Conservation (phyloP, 495 filamentous ascomycete genomes). For the Neurospora africana region DNA sequence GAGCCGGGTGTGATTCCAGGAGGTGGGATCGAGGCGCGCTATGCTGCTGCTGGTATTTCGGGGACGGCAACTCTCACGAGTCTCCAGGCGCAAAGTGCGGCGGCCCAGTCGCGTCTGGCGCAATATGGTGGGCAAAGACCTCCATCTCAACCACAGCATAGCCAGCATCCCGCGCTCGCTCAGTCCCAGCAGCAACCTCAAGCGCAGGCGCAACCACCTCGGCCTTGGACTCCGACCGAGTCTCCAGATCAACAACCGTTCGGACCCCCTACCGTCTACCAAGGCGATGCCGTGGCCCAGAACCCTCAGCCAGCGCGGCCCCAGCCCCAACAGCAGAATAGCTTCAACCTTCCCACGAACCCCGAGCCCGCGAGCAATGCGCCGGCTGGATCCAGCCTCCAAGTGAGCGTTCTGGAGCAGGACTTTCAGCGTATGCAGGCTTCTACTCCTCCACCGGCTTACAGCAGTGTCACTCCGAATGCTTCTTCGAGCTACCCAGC, state of each 20-base stretch:
- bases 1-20: constrained; percentile 58
- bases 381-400: constrained; percentile 20
- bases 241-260: constrained; percentile 77
- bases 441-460: constrained; percentile 83
- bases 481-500: constrained; percentile 51
- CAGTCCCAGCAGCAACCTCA: background rate
- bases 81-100: constrained; percentile 70
- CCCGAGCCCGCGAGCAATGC: constrained; percentile 17
- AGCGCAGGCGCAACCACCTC: constrained; percentile 38
- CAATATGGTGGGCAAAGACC: constrained; percentile 50
- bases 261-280: constrained; percentile 87
- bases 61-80: constrained; percentile 70
- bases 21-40: constrained; percentile 78
- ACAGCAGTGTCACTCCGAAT: constrained; percentile 62
- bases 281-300: constrained; percentile 54
- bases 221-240: constrained; percentile 96
- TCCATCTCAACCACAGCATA: constrained; percentile 21
- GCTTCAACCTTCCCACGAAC: constrained; percentile 22
- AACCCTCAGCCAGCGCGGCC: constrained; percentile 19
- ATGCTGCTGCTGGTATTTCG: constrained; percentile 79
- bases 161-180: background rate
- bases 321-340: constrained; percentile 14
- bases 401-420: constrained; percentile 63
- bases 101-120: constrained; percentile 62
- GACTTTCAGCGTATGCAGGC: constrained; percentile 84